Percentiles rank a stretch among this genome's conserved stretches.
These are phyloP conservation scores for Ramaria sp. DNA, from an alignment of 768 basidiomycete species.

Conservation along the genomic window DNA sequence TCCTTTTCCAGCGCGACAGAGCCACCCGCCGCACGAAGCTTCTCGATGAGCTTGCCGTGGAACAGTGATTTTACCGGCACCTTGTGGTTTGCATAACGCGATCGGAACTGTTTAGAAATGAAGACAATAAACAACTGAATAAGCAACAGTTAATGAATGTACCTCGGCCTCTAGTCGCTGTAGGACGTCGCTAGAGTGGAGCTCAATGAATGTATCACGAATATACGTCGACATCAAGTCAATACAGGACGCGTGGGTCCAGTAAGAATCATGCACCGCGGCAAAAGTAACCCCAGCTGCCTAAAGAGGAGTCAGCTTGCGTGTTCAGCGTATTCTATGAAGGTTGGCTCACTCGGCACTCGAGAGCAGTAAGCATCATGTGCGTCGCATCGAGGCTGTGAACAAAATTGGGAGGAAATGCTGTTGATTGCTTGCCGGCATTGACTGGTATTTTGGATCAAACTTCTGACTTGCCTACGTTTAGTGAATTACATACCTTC, in stretches of 20 bases:
- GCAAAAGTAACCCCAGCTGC: conserved; percentile 74
- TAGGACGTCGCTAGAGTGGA: conserved; percentile 84
- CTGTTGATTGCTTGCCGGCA: conserved; percentile 78
- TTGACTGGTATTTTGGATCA: conserved; percentile 40
- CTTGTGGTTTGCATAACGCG: conserved; percentile 67
- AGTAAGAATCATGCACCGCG: conserved; percentile 97
- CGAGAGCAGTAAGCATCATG: conserved; percentile 93
- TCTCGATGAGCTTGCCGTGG: conserved; percentile 24
- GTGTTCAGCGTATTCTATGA: neutral
- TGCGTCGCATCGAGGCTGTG: conserved; percentile 97
- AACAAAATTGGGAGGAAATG: conserved; percentile 98
- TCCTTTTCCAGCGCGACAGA: conserved; percentile 27
- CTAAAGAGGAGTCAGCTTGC: conserved; percentile 25
- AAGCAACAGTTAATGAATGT: conserved; percentile 15
- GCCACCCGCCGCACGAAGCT: conserved; percentile 25
- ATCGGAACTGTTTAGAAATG: conserved; percentile 42
- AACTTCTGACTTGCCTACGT: neutral
- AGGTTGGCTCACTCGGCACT: conserved; percentile 48
- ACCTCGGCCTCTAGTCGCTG: conserved; percentile 65
- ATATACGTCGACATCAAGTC: conserved; percentile 85
- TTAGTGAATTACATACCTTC: conserved; percentile 36
- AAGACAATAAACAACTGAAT: neutral
- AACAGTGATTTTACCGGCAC: conserved; percentile 45
- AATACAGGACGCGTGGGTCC: conserved; percentile 87
- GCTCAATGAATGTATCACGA: conserved; percentile 84